Evolutionary conservation across 129 eudicot genomes (phyloP), one percentile per base, ranked within the genome.

Genomic region (Erigeron canadensis): DNA sequence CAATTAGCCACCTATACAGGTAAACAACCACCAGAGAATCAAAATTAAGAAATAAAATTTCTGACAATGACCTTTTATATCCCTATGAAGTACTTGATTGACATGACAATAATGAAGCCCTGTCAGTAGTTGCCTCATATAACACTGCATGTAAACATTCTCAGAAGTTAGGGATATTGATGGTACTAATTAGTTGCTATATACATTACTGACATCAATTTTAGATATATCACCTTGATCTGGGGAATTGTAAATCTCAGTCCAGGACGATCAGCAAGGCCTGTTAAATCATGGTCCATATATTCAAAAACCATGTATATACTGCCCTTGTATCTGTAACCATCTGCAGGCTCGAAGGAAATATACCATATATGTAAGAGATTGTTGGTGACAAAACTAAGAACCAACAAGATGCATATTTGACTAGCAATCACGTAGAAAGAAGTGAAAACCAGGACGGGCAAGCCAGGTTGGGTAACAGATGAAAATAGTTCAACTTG

Each of bases 251-350:
- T 84, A 76, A 94, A 94, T 81, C 95, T 87, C 70, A 85, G 71
- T 66, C 96, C 98, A 64, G 98, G 98, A 77, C 98, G 96, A 84
- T 89, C 95, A 64, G 98, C 73, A 64, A 94, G 98, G 68, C 98
- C 96, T 18, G 96, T 87, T 80, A 94, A 84, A 73, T 94, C 98
- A 75, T 94, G 98, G 83, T 94, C 98, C 98, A 94, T 94, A 84
- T 93, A 94, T 81, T 94, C 98, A 56, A 94, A 94, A 19, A 94
- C 98, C 96, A 89, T 86, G 85, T 94, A 94, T 19, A 94, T 90
- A 74, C 81, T 85, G 21, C 98, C 96, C 81, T 87, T 93, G 80
- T 89, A 87, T 83, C 81, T 89, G 58, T 81, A 87, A 58, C 86
- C 83, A 75, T 87, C 96, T 93, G 85, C 22, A 28, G 64, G 47